Conservation (phyloP, 768 basidiomycete species). For the Suillus ampliporus region DNA sequence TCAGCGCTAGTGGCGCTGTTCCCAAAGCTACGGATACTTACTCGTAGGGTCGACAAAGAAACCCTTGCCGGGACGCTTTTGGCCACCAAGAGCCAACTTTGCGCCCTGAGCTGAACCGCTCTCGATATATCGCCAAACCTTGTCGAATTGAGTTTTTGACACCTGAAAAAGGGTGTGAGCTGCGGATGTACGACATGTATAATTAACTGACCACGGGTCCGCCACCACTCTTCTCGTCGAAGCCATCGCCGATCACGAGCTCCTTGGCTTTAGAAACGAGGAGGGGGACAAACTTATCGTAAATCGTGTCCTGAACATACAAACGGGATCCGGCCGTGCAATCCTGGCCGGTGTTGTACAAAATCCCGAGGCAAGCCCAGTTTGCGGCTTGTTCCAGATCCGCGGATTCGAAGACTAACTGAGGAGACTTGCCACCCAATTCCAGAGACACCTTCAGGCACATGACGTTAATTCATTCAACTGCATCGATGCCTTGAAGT, state of each 20-base stretch:
- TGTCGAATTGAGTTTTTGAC: conserved; percentile 84
- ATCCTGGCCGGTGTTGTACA: conserved; percentile 91
- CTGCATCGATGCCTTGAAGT: background rate
- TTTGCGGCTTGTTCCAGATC: conserved; percentile 85
- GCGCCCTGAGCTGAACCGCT: conserved; percentile 86
- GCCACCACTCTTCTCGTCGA: conserved; percentile 73
- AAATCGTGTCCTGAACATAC: conserved; percentile 86
- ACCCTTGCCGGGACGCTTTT: conserved; percentile 76
- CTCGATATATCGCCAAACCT: conserved; percentile 88
- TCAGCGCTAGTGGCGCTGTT: conserved; percentile 8
- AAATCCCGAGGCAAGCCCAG: conserved; percentile 87
- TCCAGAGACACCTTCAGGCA: conserved; percentile 78
- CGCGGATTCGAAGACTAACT: conserved; percentile 89
- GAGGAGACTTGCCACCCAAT: conserved; percentile 91
- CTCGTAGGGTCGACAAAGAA: conserved; percentile 92
- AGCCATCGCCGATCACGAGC: conserved; percentile 79
- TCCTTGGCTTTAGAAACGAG: conserved; percentile 71
- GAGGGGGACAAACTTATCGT: conserved; percentile 80
- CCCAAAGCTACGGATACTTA: conserved; percentile 43
- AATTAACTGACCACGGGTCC: conserved; percentile 77
- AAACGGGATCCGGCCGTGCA: conserved; percentile 92
- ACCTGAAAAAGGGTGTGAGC: conserved; percentile 50
- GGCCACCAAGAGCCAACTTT: conserved; percentile 77
- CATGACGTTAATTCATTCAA: conserved; percentile 16
- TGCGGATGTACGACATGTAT: conserved; percentile 6